Percentiles rank a stretch among this genome's conserved stretches.
phyloP scores from a whole-genome alignment of 371 early-diverging fungal species.

The Mortierella polycephala region DNA sequence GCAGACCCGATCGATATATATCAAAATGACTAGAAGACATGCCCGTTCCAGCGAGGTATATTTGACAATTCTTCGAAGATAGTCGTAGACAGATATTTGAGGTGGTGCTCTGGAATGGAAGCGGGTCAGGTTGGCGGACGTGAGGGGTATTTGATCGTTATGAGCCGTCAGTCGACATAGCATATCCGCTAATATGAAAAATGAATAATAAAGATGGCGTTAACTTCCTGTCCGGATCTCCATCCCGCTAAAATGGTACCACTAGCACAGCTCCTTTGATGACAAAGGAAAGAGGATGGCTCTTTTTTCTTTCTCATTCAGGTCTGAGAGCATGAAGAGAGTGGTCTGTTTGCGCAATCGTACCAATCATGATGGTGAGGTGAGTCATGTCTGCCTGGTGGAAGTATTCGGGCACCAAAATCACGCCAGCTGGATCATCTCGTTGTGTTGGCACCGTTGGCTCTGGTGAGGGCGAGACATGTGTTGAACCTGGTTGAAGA shows the following conservation, averaged over 20 bases:
- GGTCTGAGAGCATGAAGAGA: neutral
- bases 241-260: no score
- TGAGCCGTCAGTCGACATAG: slow-evolving; percentile 76
- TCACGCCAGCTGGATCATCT: slow-evolving; percentile 51
- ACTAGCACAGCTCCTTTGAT: no score
- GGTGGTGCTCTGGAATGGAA: slow-evolving; percentile 97
- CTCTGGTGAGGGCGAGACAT: slow-evolving; percentile 54
- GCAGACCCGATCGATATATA: slow-evolving; percentile 94
- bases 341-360: neutral
- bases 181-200: slow-evolving; percentile 72
- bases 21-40: slow-evolving; percentile 84
- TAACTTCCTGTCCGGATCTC: no score
- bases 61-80: slow-evolving; percentile 85
- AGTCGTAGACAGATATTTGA: slow-evolving; percentile 84
- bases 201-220: no score
- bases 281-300: no score
- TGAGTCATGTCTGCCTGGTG: slow-evolving; percentile 77
- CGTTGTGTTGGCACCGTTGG: slow-evolving; percentile 40
- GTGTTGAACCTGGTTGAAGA: slow-evolving; percentile 36
- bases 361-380: slow-evolving; percentile 82
- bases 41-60: slow-evolving; percentile 93
- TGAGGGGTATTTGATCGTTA: slow-evolving; percentile 91
- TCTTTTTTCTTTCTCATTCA: neutral
- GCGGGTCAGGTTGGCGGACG: slow-evolving; percentile 85
- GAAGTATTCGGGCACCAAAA: slow-evolving; percentile 74